A percentile compares a stretch with the other conserved stretches of the same genome.
These are phyloP conservation scores for Fusarium nodosum DNA, from an alignment of 2,329 filamentous ascomycete species.

Conservation along the genomic window DNA sequence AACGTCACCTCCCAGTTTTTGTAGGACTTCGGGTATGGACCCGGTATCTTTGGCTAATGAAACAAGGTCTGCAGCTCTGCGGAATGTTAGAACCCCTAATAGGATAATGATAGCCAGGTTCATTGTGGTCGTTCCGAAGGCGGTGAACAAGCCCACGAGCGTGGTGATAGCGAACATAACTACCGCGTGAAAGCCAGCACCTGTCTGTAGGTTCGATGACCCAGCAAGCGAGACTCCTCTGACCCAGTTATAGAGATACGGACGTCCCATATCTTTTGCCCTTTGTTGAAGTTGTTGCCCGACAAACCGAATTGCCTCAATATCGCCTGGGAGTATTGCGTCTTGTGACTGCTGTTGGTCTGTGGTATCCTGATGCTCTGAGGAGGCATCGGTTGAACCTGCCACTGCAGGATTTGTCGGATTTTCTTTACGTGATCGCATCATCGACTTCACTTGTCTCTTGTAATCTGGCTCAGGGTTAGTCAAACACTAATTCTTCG, in stretches of 20 bases:
- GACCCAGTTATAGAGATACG: neutral
- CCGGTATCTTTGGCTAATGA: rapidly evolving
- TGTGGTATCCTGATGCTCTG: too few relatives aligned
- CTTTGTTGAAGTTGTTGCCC: neutral
- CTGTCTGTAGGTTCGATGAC: neutral
- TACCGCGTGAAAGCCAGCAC: neutral
- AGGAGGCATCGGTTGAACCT: too few relatives aligned
- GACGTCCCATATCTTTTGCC: rapidly evolving
- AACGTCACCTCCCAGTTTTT: rapidly evolving
- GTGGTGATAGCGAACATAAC: neutral
- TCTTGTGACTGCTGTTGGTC: neutral
- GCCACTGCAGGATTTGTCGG: neutral
- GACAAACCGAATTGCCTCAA: rapidly evolving
- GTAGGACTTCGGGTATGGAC: neutral
- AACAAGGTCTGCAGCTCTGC: rapidly evolving
- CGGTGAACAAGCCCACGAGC: neutral
- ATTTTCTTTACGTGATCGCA: too few relatives aligned
- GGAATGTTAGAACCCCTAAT: neutral
- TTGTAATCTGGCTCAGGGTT: neutral
- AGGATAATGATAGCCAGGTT: neutral
- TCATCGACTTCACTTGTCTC: neutral
- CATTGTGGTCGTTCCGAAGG: neutral
- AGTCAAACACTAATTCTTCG: rapidly evolving
- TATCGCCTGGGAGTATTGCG: neutral
- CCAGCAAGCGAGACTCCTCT: neutral